Base-by-base conservation (phyloP, 345 rosid species). In the Theobroma cacao region DNA sequence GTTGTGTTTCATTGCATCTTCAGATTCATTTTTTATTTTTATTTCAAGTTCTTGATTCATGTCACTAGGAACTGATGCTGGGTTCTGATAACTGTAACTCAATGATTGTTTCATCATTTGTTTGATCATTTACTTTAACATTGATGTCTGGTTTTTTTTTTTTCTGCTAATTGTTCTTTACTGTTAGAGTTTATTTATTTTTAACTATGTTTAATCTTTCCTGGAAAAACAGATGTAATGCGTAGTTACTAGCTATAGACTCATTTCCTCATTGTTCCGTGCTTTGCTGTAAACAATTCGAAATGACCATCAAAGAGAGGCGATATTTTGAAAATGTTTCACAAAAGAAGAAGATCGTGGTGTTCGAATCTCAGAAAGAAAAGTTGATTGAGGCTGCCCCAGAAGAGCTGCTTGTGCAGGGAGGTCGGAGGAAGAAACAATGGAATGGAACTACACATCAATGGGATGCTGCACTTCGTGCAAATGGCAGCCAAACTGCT, bases 261-360 rank as follows among this genome's bases (percentile, higher is more conserved):
- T 74, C 13, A 1, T 74, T 69, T 43, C 12, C 36, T n/a, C 31
- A 43, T 67, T 68, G 33, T 56, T 30, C 17, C n/a, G n/a, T n/a
- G n/a, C n/a, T 0, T 52, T 8, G 63, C 15, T 2, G 77, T 26
- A 58, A 74, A 58, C 22, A 26, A 26, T 45, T 63, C 0, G 75
- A 78, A 74, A 72, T 71, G 76, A 50, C 64, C 26, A 72, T 72
- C 64, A 78, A 62, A 71, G 72, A 34, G 20, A 78, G 72, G 24
- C 63, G 61, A 48, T n/a, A 24, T 43, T 17, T 52, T 62, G 64
- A 40, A 17, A 40, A 78, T 52, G 68, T 78, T 72, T 61, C 72
- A 26, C 43, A 48, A 72, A 53, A 62, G 36, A 62, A 78, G 26
- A 52, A 72, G 70, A 47, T 72, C 9, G 22, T 26, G 31, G n/a